Base-by-base conservation (phyloP, 2,329 filamentous ascomycete species). In the Colletotrichum sp. region DNA sequence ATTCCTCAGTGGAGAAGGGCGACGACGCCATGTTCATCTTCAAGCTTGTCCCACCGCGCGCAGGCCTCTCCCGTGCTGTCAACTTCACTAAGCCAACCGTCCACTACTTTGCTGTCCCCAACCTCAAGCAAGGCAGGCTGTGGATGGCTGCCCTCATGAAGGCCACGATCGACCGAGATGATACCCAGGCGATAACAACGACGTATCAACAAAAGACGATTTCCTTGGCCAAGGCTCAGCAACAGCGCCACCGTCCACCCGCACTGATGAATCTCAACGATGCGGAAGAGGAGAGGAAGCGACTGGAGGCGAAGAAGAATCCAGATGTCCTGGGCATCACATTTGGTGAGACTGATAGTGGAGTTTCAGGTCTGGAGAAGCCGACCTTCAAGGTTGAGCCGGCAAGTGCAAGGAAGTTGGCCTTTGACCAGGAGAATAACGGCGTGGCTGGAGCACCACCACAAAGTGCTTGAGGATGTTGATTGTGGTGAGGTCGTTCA, bases 111-210 rank as follows among this genome's bases (percentile, higher is more conserved):
- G 97, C 98, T 7, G 96, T 98, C 26, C 96, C 98, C 68, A 98
- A 94, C 80, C 88, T 98, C 75, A 93, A 95, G 80, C 92, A 97
- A 82, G 97, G 97, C 18, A 93, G 97, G 15, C 88, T 98, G 55
- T 99, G 97, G 97, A 99, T 99, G 97, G 97, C 96, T 6, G 97
- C 97, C 8, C 88, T 99, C 68, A 98, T 99, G 95, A 99, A 99
- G 87, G 97, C 97, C 13, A 99, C 97, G 2, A 99, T 99, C 80
- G 96, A 99, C 82, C 94, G 96, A 76, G 97, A 99, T 80, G 92
- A 94, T 81, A 91, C 91, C 6, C 91, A 94, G 77, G 92, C 94
- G 12, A 93, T 98, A 76, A 96, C 95, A 24, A 97, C 95, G 5
- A 98, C 96, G 5, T 99, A 99, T 85, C 96, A 98, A 83, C 96